Base-by-base conservation (phyloP, 2,329 filamentous ascomycete species). In the Amesomyces nigricolor region DNA sequence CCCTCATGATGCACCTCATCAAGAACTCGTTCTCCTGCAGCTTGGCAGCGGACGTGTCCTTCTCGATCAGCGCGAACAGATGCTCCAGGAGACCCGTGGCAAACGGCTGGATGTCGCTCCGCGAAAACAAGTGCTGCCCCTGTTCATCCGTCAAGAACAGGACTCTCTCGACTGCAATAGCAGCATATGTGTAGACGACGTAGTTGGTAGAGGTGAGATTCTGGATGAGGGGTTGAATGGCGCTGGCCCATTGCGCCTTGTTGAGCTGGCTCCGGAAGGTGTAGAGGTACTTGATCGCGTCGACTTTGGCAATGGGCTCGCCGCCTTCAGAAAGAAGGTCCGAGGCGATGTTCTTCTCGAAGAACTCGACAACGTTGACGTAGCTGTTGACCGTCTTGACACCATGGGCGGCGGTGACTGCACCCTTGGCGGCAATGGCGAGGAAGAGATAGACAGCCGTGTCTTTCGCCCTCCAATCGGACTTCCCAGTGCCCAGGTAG, bases 11-110 rank as follows among this genome's bases (percentile, higher is more conserved):
- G 66, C 94, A 99, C 65, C 91, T 89, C 91, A 99, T 97, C 67
- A 99, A 72, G 70, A 97, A 99, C 69, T 99, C 94, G 68, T 99
- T 99, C 72, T 99, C 94, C 68, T 99, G 94, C 59, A 99, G 85
- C 77, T 97, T 99, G 61, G 92, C 84, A 1, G 95, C 87, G 10
- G 88, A 86, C 4, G 80, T 78, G 64, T 96, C 87, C 68, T 88
- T 89, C 68, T 95, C 88, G 62, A 99, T 90, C 51, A 99, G 79
- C 61, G 86, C 86, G 78, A 99, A 97, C 11, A 99, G 78, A 67
- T 97, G 92, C 52, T 89, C 81, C 17, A 97, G 76, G 2, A 99
- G 81, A 63, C 95, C 90, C 70, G 91, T 91, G 22, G 92, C 84
- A 59, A 94, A 83, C 0, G 87, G 86, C 56, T 87, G 82, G 53